phyloP scores from a whole-genome alignment of 345 rosid species.

The Moricandia moricandioides region DNA sequence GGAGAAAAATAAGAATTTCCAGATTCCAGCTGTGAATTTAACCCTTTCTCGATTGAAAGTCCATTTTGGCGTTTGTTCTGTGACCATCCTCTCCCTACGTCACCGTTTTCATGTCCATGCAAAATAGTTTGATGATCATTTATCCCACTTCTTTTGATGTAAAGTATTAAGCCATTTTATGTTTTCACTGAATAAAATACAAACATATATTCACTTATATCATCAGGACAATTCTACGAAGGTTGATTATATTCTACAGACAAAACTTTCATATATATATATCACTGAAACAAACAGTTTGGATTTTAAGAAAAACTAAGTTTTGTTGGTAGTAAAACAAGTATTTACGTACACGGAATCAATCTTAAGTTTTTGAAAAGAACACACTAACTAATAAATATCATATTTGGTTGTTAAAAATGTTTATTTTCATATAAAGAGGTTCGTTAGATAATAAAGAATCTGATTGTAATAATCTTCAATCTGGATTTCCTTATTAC shows the following conservation, averaged over 20 bases:
- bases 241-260: not conserved
- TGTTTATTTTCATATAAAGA: not conserved
- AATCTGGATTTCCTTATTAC: not conserved
- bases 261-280: not conserved
- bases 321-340: too few relatives aligned
- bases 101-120: constrained; percentile 41
- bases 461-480: not conserved
- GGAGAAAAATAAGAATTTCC: not conserved
- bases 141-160: constrained; percentile 19
- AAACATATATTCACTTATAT: not conserved
- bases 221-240: not conserved
- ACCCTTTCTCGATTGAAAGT: constrained; percentile 38
- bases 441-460: not conserved
- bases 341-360: too few relatives aligned
- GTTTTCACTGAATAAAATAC: not conserved
- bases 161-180: not conserved
- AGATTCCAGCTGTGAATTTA: constrained; percentile 35
- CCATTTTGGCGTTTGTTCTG: constrained; percentile 35
- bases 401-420: not conserved
- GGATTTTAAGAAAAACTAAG: too few relatives aligned
- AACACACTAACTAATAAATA: too few relatives aligned
- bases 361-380: too few relatives aligned
- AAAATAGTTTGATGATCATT: constrained; percentile 29
- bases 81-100: constrained; percentile 40
- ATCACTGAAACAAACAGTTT: too few relatives aligned